These are phyloP conservation scores for Clitopilus hobsonii DNA, from an alignment of 768 basidiomycete species.

Conservation along the genomic window DNA sequence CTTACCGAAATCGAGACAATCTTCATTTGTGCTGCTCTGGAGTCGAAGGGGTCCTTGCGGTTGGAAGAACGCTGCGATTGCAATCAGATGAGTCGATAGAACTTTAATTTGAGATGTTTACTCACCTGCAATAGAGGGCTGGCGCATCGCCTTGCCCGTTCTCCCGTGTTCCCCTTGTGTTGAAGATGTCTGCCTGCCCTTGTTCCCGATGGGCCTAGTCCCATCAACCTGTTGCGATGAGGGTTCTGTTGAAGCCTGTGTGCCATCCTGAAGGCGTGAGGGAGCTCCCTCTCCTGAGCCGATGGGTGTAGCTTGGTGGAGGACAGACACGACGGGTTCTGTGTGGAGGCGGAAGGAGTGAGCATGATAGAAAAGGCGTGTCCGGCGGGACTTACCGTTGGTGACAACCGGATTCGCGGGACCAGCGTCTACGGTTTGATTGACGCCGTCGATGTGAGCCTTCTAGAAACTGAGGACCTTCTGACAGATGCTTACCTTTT, in stretches of 20 bases:
- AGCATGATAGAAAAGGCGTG: background rate
- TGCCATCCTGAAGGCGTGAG: background rate
- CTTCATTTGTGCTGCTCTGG: background rate
- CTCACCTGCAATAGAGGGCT: background rate
- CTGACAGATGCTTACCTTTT: background rate
- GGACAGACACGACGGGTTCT: background rate
- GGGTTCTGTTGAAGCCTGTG: background rate
- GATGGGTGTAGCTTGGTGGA: background rate
- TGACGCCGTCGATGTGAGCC: background rate
- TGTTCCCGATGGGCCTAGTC: background rate
- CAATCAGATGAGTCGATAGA: background rate
- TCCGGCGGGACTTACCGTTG: constrained; percentile 1
- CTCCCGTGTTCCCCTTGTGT: background rate
- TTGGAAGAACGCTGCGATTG: background rate
- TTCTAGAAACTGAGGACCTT: background rate
- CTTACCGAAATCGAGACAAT: background rate
- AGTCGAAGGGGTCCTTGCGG: background rate
- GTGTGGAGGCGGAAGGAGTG: background rate
- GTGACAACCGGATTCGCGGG: constrained; percentile 3
- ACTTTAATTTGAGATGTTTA: background rate
- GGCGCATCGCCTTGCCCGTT: background rate
- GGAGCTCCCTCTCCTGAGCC: background rate
- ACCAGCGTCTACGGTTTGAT: background rate
- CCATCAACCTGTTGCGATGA: background rate
- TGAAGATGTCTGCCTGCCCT: background rate